Base-by-base conservation (phyloP, 148 eudicot genomes). In the Fallopia convolvulus region DNA sequence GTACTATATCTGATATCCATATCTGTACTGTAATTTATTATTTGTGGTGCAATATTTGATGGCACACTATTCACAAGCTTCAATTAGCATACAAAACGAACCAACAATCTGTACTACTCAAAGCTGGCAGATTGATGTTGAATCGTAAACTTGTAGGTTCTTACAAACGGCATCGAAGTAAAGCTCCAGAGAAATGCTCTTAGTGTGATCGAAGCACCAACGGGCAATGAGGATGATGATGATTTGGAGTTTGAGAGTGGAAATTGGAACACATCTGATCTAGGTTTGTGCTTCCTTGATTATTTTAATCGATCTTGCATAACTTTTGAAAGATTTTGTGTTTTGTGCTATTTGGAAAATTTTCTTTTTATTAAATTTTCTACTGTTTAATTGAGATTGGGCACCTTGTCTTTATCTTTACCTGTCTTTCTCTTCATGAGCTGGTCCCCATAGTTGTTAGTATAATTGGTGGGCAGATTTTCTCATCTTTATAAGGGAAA, bases 101-200 rank as follows among this genome's bases (percentile, higher is more conserved):
- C 7, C 30, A 65, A 65, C 70, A 11, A 33, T 36, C 36, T 68
- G 72, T 33, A 10, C 9, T 14, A 6, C 8, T 68, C 30, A 30
- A 63, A 63, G 7, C 21, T 68, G 72, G 44, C 20, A 10, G 14
- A 39, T 68, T 68, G 72, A 68, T 68, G 46, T 4, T 61, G 30
- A 26, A 61, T 39, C 42, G 11, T 33, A 8, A 68, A n/a, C 44
- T 9, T 30, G 10, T 55, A 89, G 92, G 90, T 89, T 23, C 92
- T 89, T 32, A 89, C 92, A 74, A 89, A 89, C 80, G 92, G 92
- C 33, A 89, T 89, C 63, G 92, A 89, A 84, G 92, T 89, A 41
- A 89, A 87, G 81, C 83, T 89, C 5, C 92, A 89, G 75, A 87
- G 92, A 46, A 89, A 89, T 84, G 92, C 92, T 3, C 84, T 89